phyloP scores from a whole-genome alignment of 169 alveolate species.

The Eimeria acervulina region DNA sequence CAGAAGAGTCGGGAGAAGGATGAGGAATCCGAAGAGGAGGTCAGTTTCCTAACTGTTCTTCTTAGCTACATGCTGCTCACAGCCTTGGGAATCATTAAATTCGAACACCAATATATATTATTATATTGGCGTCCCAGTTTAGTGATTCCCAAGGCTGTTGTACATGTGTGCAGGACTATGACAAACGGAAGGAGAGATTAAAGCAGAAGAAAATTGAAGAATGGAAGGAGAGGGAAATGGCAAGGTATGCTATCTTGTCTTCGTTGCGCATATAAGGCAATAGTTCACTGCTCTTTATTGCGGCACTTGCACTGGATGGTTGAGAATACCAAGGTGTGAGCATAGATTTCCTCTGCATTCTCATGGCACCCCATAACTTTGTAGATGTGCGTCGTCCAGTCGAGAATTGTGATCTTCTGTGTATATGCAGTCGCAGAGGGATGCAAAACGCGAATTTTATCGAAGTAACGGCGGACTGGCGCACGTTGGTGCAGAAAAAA shows the following conservation, averaged over 20 bases:
- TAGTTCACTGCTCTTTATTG: not conserved
- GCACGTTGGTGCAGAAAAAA: slow-evolving; percentile 44
- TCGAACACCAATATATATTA: not conserved
- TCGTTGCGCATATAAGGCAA: not conserved
- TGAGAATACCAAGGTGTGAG: not conserved
- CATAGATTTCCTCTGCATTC: not conserved
- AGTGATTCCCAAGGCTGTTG: too few relatives aligned
- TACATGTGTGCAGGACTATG: slow-evolving; percentile 67
- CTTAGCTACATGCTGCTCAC: not conserved
- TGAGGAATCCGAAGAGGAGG: slow-evolving; percentile 83
- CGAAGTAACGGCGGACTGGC: slow-evolving; percentile 78
- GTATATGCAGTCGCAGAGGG: slow-evolving; percentile 69
- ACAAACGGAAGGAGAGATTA: slow-evolving; percentile 64
- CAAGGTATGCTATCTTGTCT: slow-evolving; percentile 64
- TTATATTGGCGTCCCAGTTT: too few relatives aligned
- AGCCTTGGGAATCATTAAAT: not conserved
- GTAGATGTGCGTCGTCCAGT: not conserved
- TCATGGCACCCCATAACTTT: not conserved
- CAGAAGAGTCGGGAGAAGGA: slow-evolving; percentile 75
- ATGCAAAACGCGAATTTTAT: slow-evolving; percentile 76
- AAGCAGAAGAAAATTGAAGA: slow-evolving; percentile 79
- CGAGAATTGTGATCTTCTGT: not conserved
- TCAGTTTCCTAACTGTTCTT: not conserved
- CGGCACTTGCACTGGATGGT: not conserved
- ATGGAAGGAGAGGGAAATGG: slow-evolving; percentile 83